phyloP scores from a whole-genome alignment of 2,329 filamentous ascomycete species.

The Penicillium sp. region DNA sequence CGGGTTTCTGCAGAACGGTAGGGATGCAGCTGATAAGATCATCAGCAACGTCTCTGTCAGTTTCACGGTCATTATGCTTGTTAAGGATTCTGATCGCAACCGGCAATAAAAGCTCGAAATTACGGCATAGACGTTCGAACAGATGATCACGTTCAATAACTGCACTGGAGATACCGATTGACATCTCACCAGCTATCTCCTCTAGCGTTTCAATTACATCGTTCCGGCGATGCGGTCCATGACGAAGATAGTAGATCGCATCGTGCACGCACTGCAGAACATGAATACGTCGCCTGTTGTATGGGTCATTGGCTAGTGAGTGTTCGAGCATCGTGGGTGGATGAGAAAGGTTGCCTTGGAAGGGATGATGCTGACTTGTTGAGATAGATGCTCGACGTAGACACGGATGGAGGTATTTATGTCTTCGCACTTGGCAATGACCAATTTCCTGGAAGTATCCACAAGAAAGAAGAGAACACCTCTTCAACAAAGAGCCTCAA shows the following conservation, averaged over 20 bases:
- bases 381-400: too few relatives aligned
- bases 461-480: neutral
- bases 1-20: neutral
- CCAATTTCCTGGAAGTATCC: neutral
- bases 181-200: neutral
- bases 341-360: too few relatives aligned
- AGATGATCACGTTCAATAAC: neutral
- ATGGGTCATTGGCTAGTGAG: neutral
- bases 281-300: neutral
- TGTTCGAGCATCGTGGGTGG: neutral
- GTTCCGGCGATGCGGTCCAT: neutral
- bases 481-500: neutral
- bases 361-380: too few relatives aligned
- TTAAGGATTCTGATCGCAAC: neutral
- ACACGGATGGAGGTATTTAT: conserved; percentile 5
- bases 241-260: conserved; percentile 1
- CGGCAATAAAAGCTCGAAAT: neutral
- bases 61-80: neutral
- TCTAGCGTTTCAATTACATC: neutral
- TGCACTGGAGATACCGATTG: neutral
- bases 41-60: neutral
- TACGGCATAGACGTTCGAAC: neutral
- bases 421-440: neutral
- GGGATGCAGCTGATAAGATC: conserved; percentile 6
- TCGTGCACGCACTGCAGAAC: neutral